These are phyloP conservation scores for Cymbidium sinense DNA, from an alignment of 106 monocot species.

Conservation along the genomic window DNA sequence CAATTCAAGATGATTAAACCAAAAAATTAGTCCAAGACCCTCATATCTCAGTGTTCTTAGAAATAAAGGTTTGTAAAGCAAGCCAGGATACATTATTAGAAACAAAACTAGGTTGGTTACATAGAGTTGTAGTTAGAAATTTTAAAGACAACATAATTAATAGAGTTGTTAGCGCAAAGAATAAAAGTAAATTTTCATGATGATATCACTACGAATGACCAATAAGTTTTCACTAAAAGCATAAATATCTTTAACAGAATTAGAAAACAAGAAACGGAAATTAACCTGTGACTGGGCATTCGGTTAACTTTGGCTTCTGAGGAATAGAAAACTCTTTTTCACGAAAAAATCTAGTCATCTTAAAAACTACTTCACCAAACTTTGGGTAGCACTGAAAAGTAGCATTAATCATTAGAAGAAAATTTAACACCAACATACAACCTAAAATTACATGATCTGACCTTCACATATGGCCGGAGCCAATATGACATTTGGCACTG, in stretches of 20 bases:
- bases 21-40: no score
- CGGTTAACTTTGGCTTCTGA: constrained; percentile 33
- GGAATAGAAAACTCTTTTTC: constrained; percentile 28
- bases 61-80: no score
- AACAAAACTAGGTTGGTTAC: neutral
- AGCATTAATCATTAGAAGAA: constrained; percentile 10
- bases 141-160: neutral
- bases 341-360: constrained; percentile 76
- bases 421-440: neutral
- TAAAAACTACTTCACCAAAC: constrained; percentile 77
- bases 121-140: neutral
- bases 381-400: constrained; percentile 64
- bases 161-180: neutral
- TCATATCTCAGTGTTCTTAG: no score
- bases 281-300: constrained; percentile 25
- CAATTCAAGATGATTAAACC: no score
- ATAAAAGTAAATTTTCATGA: neutral
- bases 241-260: neutral
- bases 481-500: constrained; percentile 89
- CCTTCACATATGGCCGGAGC: constrained; percentile 83
- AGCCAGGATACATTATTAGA: neutral
- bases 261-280: constrained; percentile 3
- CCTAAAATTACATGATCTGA: constrained; percentile 15
- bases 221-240: neutral
- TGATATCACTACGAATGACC: neutral